A percentile compares a stretch with the other conserved stretches of the same genome.
Evolutionary conservation across 2,329 filamentous ascomycete genomes (phyloP).

Genomic region (Aspergillus felis): DNA sequence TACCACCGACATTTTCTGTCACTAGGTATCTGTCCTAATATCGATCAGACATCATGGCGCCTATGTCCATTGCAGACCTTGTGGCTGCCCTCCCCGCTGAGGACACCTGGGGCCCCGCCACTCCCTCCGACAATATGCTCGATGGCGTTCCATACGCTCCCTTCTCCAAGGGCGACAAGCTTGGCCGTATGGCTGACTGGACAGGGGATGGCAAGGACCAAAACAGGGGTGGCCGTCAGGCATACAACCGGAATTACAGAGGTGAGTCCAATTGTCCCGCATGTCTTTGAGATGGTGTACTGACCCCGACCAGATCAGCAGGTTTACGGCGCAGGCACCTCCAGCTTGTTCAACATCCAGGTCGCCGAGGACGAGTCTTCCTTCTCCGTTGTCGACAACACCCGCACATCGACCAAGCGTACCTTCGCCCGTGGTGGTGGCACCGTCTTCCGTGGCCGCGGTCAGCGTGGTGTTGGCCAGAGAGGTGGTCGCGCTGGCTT

Average conservation of each 20-base stretch:
- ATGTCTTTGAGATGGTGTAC: neutral
- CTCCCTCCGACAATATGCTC: slow-evolving; percentile 80
- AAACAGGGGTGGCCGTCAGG: slow-evolving; percentile 71
- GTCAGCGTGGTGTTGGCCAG: slow-evolving; percentile 70
- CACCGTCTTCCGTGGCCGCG: slow-evolving; percentile 77
- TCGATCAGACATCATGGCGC: slow-evolving; percentile 41
- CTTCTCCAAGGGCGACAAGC: slow-evolving; percentile 97
- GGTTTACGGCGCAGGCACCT: slow-evolving; percentile 88
- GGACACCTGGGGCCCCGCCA: slow-evolving; percentile 82
- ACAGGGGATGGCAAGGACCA: slow-evolving; percentile 77
- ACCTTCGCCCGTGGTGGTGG: slow-evolving; percentile 80
- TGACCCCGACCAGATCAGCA: slow-evolving; percentile 68
- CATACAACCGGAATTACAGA: slow-evolving; percentile 91
- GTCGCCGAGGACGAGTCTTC: slow-evolving; percentile 91
- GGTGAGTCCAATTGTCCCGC: slow-evolving; percentile 49
- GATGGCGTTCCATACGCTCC: slow-evolving; percentile 96
- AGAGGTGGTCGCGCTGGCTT: slow-evolving; percentile 68
- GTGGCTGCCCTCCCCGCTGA: slow-evolving; percentile 69
- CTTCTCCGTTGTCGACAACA: slow-evolving; percentile 97
- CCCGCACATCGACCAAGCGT: slow-evolving; percentile 78
- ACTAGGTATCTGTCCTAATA: neutral
- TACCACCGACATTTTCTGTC: neutral
- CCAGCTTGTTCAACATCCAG: slow-evolving; percentile 83
- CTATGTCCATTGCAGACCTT: slow-evolving; percentile 59
- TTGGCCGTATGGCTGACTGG: slow-evolving; percentile 99